Evolutionary conservation across 148 eudicot species (phyloP), one percentile per base, ranked within the genome.

Genomic region (Fagopyrum homotropicum): DNA sequence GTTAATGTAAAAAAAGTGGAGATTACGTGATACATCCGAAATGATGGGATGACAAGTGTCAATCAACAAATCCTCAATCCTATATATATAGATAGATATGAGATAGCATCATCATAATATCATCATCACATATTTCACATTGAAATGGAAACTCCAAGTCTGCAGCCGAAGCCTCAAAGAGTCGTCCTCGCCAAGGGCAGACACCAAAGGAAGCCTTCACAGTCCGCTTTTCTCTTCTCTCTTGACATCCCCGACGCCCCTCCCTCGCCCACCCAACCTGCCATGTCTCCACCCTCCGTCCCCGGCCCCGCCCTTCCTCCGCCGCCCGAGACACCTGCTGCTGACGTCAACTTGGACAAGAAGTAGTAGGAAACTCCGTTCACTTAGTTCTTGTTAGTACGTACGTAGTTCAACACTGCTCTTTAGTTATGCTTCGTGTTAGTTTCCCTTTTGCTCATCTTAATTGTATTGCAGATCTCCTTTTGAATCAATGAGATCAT

Each of bases 181-280:
- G 68, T 61, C 40, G 3, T 22, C 26, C 26, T 35, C 40, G 40
- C 40, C 40, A 35, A 35, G 12, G 68, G 68, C 1, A 61, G 68
- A 44, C 68, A 61, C 68, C 68, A 61, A 29, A 61, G 68, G 43
- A 26, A 43, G 15, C 68, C 68, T 61, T 61, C 68, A 61, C 68
- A 61, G 10, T 6, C 43, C 43, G 11, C 68, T 61, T 61, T 61
- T 10, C 68, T 61, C 30, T 61, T 61, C 68, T 29, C 68, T 61
- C 68, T 61, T 10, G 68, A 61, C 68, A 61, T 61, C 68, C 8
- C 68, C 9, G 22, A 9, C 68, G 15, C 22, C 43, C 30, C 63
- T 4, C 15, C 68, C 10, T 5, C 68, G 40, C 1, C 68, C 68
- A 9, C 11, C 66, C 43, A 60, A 9, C 40, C 7, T 3, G 68